Conservation (phyloP, 306 rosid species). For the Inga oerstediana region DNA sequence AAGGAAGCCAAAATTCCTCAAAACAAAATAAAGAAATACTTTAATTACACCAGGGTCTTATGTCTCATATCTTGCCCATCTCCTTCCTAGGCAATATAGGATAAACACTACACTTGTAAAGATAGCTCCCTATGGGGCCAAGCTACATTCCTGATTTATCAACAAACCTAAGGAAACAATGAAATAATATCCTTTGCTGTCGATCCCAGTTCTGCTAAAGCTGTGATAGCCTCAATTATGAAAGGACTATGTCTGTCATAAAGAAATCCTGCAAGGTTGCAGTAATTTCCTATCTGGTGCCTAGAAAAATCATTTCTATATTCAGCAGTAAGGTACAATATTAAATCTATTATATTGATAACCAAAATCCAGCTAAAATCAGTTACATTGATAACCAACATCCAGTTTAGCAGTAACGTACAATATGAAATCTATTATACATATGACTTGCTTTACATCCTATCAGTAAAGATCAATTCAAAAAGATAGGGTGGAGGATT, state of each 20-base stretch:
- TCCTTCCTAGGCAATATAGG: constrained; percentile 19
- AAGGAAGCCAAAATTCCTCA: constrained; percentile 10
- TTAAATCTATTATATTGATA: too few relatives aligned
- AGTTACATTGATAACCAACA: too few relatives aligned
- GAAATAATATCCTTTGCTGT: constrained; percentile 81
- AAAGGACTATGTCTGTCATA: constrained; percentile 80
- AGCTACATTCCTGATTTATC: background rate
- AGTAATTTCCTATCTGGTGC: too few relatives aligned
- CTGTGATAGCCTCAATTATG: constrained; percentile 78
- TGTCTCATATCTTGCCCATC: constrained; percentile 8
- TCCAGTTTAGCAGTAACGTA: too few relatives aligned
- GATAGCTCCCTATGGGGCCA: background rate
- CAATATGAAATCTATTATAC: too few relatives aligned
- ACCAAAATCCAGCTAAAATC: too few relatives aligned
- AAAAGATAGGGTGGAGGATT: too few relatives aligned
- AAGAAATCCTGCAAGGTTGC: constrained; percentile 22
- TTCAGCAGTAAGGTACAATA: too few relatives aligned
- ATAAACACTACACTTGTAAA: background rate
- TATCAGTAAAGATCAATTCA: too few relatives aligned
- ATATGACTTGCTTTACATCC: too few relatives aligned
- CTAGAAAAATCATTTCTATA: too few relatives aligned
- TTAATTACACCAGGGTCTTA: background rate
- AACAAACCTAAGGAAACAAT: constrained; percentile 90
- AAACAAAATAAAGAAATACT: constrained; percentile 19
- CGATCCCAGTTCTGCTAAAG: constrained; percentile 86